Evolutionary conservation across 352 stramenopile genomes (phyloP).

Genomic region (Pythium dissimile): DNA sequence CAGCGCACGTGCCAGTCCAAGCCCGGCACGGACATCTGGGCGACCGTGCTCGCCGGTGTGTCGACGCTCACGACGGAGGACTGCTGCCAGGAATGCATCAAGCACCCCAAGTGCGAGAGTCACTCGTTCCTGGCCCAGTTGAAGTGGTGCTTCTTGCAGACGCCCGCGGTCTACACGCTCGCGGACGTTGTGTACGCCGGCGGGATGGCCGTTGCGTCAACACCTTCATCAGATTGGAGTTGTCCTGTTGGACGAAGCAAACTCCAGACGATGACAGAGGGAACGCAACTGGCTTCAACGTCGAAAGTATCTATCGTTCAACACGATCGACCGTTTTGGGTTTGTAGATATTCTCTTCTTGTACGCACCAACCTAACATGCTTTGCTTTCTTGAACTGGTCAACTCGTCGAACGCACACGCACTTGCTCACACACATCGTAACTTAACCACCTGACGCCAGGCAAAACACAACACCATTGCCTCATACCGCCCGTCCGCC

Average conservation of each 20-base stretch:
- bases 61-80: background rate
- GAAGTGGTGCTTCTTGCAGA: background rate
- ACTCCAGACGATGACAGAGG: background rate
- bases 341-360: background rate
- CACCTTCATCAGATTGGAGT: too few species aligned
- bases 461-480: too few species aligned
- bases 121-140: background rate
- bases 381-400: background rate
- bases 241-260: too few species aligned
- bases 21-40: background rate
- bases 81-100: background rate
- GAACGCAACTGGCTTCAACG: background rate
- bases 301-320: constrained; percentile 18
- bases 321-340: constrained; percentile 3
- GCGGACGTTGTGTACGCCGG: background rate
- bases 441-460: too few species aligned
- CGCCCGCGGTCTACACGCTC: background rate
- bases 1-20: background rate
- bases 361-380: background rate
- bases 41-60: background rate
- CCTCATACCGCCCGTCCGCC: too few species aligned
- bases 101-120: background rate
- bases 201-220: background rate
- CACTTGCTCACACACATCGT: too few species aligned
- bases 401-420: background rate